Conservation (phyloP, 2,329 filamentous ascomycete genomes). For the Xylaria digitata region DNA sequence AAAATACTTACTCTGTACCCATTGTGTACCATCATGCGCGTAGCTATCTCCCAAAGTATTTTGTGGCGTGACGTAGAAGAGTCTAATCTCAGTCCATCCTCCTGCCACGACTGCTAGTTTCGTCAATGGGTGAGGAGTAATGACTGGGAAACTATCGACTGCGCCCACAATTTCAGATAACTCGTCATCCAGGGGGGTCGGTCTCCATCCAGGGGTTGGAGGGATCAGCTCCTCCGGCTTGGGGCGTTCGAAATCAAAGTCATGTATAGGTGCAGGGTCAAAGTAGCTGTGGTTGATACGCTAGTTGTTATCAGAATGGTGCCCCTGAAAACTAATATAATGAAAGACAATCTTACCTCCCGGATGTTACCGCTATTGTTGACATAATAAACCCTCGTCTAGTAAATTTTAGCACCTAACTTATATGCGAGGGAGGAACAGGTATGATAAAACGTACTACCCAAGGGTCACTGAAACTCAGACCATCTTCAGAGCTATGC, state of each 20-base stretch:
- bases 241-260: neutral
- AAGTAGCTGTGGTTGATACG: conserved; percentile 3
- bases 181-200: neutral
- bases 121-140: neutral
- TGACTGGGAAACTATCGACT: neutral
- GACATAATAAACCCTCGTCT: conserved; percentile 15
- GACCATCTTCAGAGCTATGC: conserved; percentile 3
- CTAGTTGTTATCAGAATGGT: neutral
- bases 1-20: neutral
- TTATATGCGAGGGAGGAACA: neutral
- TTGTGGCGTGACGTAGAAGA: conserved; percentile 5
- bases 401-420: neutral
- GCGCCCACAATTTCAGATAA: too few species aligned
- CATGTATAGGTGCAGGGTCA: neutral
- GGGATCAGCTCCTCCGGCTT: neutral
- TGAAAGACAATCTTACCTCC: neutral
- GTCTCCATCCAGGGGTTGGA: conserved; percentile 4
- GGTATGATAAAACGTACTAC: neutral
- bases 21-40: neutral
- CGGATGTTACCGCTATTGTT: neutral
- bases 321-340: neutral
- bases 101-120: conserved; percentile 6
- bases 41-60: neutral
- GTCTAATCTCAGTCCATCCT: conserved; percentile 2
- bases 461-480: conserved; percentile 8